Base-by-base conservation (phyloP, 371 early-diverging fungal species). In the Zychaea mexicana region DNA sequence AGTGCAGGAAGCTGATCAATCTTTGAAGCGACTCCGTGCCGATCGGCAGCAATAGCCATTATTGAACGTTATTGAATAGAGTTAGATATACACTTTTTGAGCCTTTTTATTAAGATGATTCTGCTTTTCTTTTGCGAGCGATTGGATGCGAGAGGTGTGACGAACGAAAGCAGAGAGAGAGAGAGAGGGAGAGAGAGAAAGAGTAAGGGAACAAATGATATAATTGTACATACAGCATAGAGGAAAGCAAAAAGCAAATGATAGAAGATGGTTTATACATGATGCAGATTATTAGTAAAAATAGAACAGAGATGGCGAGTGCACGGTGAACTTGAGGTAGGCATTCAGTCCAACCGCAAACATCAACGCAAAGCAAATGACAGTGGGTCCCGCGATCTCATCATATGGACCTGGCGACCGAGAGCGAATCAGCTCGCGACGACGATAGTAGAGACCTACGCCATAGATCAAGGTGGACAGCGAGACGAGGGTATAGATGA, bases 391-490 rank as follows among this genome's bases (percentile, higher is more conserved):
- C 17, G 83, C 68, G 17, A 85, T 74, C 64, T 90, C 91, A 70
- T 90, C 86, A 64, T 91, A 94, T 5, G 94, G 94, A 5, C 93
- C 93, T n/a, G 89, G 69, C n/a, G 86, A 82, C 31, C 87, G 78
- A 36, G 72, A 70, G 30, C 88, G 84, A 66, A 94, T 94, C 71
- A 86, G 74, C 60, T 91, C 85, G 2, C 96, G 94, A 24, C 99
- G 88, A 93, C 98, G 98, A 68, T 94, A 90, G 83, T 94, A 99
- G 31, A 96, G 81, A 58, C 90, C 91, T 57, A 96, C 81, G 3
- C 97, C 92, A 68, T 98, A 98, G n/a, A 95, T 77, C 82, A 96
- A 86, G 52, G 94, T 88, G 27, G 88, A 83, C 62, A 96, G 72
- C 3, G 95, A 78, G 13, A 97, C 88, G 26, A 91, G 62, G 0